phyloP scores from a whole-genome alignment of 2,329 filamentous ascomycete species.

The Cadophora sp. region DNA sequence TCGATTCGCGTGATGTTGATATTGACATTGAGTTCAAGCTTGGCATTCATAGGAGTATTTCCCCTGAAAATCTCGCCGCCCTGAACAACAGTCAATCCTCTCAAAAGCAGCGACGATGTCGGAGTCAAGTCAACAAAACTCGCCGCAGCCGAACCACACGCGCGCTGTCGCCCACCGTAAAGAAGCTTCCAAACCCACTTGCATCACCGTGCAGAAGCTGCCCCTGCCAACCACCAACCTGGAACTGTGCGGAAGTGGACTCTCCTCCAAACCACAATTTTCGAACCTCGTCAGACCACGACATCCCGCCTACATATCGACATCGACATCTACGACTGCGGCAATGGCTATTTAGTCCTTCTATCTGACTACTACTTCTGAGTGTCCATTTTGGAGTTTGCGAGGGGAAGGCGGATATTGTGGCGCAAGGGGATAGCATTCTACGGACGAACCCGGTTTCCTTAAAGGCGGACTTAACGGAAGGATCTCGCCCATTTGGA shows the following conservation, averaged over 20 bases:
- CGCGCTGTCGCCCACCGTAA: slow-evolving; percentile 12
- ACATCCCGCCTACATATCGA: background rate
- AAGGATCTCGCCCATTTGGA: slow-evolving; percentile 1
- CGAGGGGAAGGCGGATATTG: background rate
- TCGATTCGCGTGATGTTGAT: background rate
- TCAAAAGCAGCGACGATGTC: background rate
- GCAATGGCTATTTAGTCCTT: background rate
- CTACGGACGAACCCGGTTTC: background rate
- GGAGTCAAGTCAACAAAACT: background rate
- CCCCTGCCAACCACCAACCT: slow-evolving; percentile 21
- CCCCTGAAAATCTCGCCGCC: background rate
- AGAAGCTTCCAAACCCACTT: slow-evolving; percentile 20
- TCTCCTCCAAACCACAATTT: background rate
- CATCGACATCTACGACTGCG: background rate
- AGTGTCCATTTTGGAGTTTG: background rate
- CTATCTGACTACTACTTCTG: background rate
- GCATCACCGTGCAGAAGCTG: slow-evolving; percentile 33
- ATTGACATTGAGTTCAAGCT: background rate
- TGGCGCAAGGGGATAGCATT: background rate
- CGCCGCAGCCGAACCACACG: background rate
- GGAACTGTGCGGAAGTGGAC: slow-evolving; percentile 5
- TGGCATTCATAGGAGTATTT: background rate
- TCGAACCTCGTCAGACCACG: slow-evolving; percentile 15
- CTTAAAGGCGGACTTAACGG: slow-evolving; percentile 7
- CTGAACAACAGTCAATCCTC: background rate